Percentiles rank a stretch among this genome's conserved stretches.
Conservation (phyloP, 2,329 filamentous ascomycete genomes). For the Penicillium vulpinum region DNA sequence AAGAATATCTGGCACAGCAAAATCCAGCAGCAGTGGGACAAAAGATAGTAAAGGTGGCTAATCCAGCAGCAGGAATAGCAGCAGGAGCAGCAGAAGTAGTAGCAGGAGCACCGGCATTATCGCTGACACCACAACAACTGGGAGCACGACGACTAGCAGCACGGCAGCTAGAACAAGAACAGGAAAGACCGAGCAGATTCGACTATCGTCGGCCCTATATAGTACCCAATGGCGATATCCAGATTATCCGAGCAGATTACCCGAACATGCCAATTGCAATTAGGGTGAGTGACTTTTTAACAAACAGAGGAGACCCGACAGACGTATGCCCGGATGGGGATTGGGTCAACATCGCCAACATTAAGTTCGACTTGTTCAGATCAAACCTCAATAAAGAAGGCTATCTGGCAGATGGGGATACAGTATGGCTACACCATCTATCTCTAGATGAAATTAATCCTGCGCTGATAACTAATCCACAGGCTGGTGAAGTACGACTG, state of each 20-base stretch:
- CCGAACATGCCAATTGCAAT: neutral
- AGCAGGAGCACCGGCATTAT: too few relatives aligned
- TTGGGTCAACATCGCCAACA: neutral
- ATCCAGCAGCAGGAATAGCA: too few relatives aligned
- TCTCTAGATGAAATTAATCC: neutral
- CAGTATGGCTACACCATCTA: neutral
- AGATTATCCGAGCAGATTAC: neutral
- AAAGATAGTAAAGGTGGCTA: too few relatives aligned
- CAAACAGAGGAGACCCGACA: neutral
- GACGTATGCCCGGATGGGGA: neutral
- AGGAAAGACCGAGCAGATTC: neutral
- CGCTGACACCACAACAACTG: neutral
- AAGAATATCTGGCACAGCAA: neutral
- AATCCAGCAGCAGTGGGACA: neutral
- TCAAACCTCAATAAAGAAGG: neutral
- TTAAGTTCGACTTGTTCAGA: neutral
- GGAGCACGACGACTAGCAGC: neutral
- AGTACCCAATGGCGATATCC: neutral
- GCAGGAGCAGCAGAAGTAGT: too few relatives aligned
- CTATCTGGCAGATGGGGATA: neutral
- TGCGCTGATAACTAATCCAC: neutral
- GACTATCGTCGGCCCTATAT: neutral
- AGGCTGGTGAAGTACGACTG: neutral
- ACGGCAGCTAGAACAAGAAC: too few relatives aligned
- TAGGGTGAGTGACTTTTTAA: neutral